phyloP scores from a whole-genome alignment of 2,329 filamentous ascomycete genomes.

The Paracoccidioides lutzii region DNA sequence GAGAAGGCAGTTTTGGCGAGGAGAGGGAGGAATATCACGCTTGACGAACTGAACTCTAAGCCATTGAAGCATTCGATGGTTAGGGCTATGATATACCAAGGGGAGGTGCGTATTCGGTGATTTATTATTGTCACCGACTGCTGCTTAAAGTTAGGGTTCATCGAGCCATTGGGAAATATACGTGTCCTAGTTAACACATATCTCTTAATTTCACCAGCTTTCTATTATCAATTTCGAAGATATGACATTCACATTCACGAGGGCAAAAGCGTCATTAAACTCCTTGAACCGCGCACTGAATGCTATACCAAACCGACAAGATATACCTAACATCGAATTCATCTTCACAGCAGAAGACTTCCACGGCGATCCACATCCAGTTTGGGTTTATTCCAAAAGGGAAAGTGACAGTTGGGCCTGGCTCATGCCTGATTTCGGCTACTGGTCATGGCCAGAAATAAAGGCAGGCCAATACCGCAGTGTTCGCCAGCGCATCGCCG shows the following conservation, averaged over 20 bases:
- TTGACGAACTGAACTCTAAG: conserved; percentile 23
- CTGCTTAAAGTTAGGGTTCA: no score
- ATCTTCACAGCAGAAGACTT: conserved; percentile 37
- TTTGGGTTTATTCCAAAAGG: conserved; percentile 35
- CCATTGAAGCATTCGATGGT: conserved; percentile 25
- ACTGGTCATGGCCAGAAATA: conserved; percentile 41
- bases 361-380: conserved; percentile 20
- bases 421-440: conserved; percentile 44
- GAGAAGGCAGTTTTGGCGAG: conserved; percentile 20
- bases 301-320: conserved; percentile 25
- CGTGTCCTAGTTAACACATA: background rate
- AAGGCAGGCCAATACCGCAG: conserved; percentile 34
- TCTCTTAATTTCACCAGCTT: conserved; percentile 14
- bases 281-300: conserved; percentile 37
- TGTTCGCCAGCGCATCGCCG: conserved; percentile 26
- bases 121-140: no score
- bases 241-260: conserved; percentile 23
- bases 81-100: conserved; percentile 23
- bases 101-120: conserved; percentile 21
- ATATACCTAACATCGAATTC: conserved; percentile 39
- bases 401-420: conserved; percentile 31
- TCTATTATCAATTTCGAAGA: conserved; percentile 26
- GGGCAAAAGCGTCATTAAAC: conserved; percentile 33
- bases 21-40: conserved; percentile 18
- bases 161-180: background rate